Evolutionary conservation across 1,284 basidiomycete genomes (phyloP).

Genomic region (Ustilago curta): DNA sequence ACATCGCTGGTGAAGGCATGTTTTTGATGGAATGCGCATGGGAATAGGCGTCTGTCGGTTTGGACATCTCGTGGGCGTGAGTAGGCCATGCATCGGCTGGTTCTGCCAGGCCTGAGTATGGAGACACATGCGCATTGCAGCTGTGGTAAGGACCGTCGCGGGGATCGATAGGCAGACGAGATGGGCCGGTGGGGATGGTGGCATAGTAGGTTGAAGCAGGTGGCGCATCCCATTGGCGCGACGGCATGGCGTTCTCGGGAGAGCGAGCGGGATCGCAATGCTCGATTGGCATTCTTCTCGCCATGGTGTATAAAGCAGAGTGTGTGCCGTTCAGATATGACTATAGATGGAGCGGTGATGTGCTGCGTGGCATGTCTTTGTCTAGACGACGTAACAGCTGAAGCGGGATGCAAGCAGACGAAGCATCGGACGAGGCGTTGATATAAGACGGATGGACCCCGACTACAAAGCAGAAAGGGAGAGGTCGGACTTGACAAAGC

Average conservation of each 20-base stretch:
- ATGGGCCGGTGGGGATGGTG: constrained; percentile 22
- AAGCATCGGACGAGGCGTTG: not conserved
- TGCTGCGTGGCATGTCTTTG: not conserved
- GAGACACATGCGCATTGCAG: constrained; percentile 15
- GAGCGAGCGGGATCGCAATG: constrained; percentile 10
- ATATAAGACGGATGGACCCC: not conserved
- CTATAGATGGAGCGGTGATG: not conserved
- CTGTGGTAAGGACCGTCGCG: constrained; percentile 9
- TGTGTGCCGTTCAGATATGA: not conserved
- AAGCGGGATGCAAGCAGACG: not conserved
- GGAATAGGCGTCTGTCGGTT: constrained; percentile 4
- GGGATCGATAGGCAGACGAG: constrained; percentile 21
- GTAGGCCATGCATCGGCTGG: constrained; percentile 10
- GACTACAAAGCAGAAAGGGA: not conserved
- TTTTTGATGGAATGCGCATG: not conserved
- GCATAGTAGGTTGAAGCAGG: constrained; percentile 8
- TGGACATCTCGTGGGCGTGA: not conserved
- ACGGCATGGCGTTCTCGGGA: not conserved
- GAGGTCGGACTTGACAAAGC: not conserved
- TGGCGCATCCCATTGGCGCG: constrained; percentile 6
- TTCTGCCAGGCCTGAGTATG: not conserved
- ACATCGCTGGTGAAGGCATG: constrained; percentile 8
- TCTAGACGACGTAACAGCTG: not conserved
- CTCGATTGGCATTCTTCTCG: constrained; percentile 6
- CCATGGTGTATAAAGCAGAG: constrained; percentile 8